These are phyloP conservation scores for Chrysoporthe cubensis DNA, from an alignment of 2,329 filamentous ascomycete genomes.

Conservation along the genomic window DNA sequence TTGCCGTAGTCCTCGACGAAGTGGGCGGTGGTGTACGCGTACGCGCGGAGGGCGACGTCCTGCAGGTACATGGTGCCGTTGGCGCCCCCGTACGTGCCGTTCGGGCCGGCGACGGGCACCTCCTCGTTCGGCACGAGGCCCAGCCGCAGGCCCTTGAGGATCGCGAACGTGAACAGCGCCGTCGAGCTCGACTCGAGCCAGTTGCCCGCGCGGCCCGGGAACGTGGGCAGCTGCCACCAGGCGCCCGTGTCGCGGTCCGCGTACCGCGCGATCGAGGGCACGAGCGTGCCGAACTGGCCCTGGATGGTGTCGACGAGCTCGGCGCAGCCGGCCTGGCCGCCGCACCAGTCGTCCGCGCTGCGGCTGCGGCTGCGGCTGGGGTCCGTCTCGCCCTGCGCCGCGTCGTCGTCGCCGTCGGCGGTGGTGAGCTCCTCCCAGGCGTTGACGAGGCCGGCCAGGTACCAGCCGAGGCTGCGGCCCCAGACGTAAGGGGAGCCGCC, in stretches of 20 bases:
- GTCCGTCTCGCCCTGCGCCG: background rate
- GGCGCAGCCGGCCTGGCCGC: slow-evolving; percentile 27
- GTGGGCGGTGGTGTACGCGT: background rate
- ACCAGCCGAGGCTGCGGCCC: slow-evolving; percentile 60
- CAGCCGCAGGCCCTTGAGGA: slow-evolving; percentile 46
- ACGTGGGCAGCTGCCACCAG: slow-evolving; percentile 60
- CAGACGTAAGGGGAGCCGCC: slow-evolving; percentile 58
- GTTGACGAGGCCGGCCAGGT: slow-evolving; percentile 55
- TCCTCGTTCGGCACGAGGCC: background rate
- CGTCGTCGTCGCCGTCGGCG: slow-evolving; percentile 22
- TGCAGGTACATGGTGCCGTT: background rate
- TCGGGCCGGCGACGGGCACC: background rate
- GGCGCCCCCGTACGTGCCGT: no score
- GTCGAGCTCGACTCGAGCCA: slow-evolving; percentile 64
- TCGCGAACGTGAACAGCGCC: slow-evolving; percentile 60
- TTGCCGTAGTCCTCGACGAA: slow-evolving; percentile 21
- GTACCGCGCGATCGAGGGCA: slow-evolving; percentile 43
- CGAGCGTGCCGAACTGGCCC: slow-evolving; percentile 44
- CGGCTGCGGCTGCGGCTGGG: background rate
- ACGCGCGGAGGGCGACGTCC: slow-evolving; percentile 11
- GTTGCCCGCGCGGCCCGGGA: slow-evolving; percentile 54
- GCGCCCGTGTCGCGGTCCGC: slow-evolving; percentile 50
- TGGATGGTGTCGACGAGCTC: slow-evolving; percentile 15
- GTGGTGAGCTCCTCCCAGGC: slow-evolving; percentile 51
- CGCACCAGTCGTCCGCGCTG: slow-evolving; percentile 37